Conservation (phyloP, 1,284 basidiomycete genomes). For the Phlebopus sp. region DNA sequence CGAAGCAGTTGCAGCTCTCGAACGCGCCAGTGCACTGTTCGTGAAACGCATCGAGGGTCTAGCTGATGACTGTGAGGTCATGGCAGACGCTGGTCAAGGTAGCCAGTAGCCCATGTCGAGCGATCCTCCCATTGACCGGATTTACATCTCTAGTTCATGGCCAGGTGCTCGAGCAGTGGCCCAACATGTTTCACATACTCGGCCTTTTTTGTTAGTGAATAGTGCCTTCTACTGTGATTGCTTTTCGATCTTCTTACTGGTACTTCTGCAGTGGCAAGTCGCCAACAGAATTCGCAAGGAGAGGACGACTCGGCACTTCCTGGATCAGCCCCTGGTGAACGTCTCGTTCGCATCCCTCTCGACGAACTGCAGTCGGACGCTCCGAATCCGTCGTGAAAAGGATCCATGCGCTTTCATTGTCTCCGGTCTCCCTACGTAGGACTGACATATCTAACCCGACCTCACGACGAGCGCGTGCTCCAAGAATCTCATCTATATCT, state of each 20-base stretch:
- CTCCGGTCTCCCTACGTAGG: too few relatives aligned
- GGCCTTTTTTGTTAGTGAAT: constrained; percentile 55
- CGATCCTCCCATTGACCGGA: not conserved
- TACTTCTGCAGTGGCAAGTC: constrained; percentile 24
- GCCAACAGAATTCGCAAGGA: constrained; percentile 17
- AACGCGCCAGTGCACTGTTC: constrained; percentile 59
- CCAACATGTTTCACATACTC: constrained; percentile 75
- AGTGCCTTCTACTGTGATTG: not conserved
- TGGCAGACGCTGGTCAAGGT: constrained; percentile 75
- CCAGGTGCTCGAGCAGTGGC: constrained; percentile 76
- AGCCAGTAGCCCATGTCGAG: constrained; percentile 6
- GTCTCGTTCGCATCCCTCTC: constrained; percentile 30
- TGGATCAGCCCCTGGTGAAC: constrained; percentile 22
- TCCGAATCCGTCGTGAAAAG: constrained; percentile 11
- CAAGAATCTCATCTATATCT: too few relatives aligned
- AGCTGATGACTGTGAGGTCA: constrained; percentile 67
- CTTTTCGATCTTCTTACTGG: constrained; percentile 6
- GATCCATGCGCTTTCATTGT: too few relatives aligned
- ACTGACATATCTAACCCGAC: too few relatives aligned
- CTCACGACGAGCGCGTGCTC: too few relatives aligned
- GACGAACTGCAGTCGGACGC: constrained; percentile 29
- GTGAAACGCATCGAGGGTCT: constrained; percentile 65
- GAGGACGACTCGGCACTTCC: constrained; percentile 4
- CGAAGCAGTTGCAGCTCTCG: constrained; percentile 70
- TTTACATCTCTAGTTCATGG: constrained; percentile 55